Percentiles rank a stretch among this genome's conserved stretches.
These are phyloP conservation scores for Cladophialophora psammophila DNA, from an alignment of 2,329 filamentous ascomycete genomes.

Conservation along the genomic window DNA sequence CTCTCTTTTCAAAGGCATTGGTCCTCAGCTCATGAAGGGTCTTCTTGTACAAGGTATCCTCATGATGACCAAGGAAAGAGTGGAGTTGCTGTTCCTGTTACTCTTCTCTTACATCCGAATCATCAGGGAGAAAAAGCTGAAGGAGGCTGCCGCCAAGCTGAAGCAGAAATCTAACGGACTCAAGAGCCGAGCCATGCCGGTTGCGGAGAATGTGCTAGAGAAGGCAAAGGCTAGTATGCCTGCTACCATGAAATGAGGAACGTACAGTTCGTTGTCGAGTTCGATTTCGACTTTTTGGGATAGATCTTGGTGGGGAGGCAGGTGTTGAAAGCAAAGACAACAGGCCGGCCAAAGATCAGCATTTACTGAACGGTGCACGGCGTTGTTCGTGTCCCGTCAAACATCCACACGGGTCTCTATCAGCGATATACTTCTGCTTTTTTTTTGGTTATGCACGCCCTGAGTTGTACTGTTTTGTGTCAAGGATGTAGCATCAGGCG, in stretches of 20 bases:
- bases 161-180: constrained; percentile 28
- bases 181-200: constrained; percentile 33
- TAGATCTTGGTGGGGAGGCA: constrained; percentile 3
- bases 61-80: constrained; percentile 99
- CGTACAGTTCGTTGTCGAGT: neutral
- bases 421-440: neutral
- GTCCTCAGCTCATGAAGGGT: constrained; percentile 90
- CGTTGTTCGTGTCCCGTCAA: constrained; percentile 3
- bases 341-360: neutral
- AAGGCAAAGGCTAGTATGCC: constrained; percentile 64
- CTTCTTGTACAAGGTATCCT: constrained; percentile 91
- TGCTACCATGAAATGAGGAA: constrained; percentile 54
- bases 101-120: constrained; percentile 82
- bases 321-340: neutral
- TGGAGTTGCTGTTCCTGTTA: constrained; percentile 86
- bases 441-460: neutral
- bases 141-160: constrained; percentile 65
- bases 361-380: neutral
- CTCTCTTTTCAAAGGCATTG: constrained; percentile 96
- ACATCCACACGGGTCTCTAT: constrained; percentile 1
- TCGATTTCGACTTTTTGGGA: neutral
- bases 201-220: constrained; percentile 37
- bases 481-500: constrained; percentile 2
- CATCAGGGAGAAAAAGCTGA: constrained; percentile 72
- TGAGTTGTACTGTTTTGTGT: neutral